These are phyloP conservation scores for Aspergillus sclerotiicarbonarius DNA, from an alignment of 495 filamentous ascomycete species.

Conservation along the genomic window DNA sequence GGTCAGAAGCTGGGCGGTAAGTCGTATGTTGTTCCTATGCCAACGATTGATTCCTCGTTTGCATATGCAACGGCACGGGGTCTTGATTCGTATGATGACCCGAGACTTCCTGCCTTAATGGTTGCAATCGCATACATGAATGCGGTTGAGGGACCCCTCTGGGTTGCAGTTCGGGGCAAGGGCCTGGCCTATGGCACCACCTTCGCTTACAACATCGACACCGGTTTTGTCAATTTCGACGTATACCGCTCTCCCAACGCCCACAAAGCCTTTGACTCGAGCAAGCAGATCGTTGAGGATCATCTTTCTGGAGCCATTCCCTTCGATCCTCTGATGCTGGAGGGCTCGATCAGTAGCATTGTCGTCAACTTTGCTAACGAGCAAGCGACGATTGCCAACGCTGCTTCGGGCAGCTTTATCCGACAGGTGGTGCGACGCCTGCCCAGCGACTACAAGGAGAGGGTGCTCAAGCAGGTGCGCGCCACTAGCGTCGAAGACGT, in stretches of 20 bases:
- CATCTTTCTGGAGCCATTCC: slow-evolving; percentile 56
- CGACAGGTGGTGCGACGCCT: slow-evolving; percentile 74
- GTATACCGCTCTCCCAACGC: slow-evolving; percentile 89
- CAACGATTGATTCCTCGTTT: slow-evolving; percentile 91
- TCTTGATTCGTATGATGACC: slow-evolving; percentile 70
- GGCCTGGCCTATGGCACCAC: slow-evolving; percentile 86
- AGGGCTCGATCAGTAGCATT: slow-evolving; percentile 86
- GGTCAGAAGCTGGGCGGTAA: slow-evolving; percentile 70
- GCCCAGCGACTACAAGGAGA: slow-evolving; percentile 72
- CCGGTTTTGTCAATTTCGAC: slow-evolving; percentile 73
- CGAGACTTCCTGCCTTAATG: slow-evolving; percentile 75
- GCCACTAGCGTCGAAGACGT: slow-evolving; percentile 75
- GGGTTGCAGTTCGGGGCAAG: slow-evolving; percentile 85
- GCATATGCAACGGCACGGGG: slow-evolving; percentile 72
- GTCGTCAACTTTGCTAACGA: slow-evolving; percentile 82
- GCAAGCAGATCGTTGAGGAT: slow-evolving; percentile 69
- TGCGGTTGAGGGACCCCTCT: slow-evolving; percentile 89
- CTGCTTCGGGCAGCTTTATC: slow-evolving; percentile 78
- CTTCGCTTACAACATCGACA: slow-evolving; percentile 72
- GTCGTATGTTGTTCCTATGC: slow-evolving; percentile 82
- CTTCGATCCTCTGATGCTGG: slow-evolving; percentile 79
- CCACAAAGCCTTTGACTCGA: slow-evolving; percentile 78
- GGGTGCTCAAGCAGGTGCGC: slow-evolving; percentile 72
- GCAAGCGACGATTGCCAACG: slow-evolving; percentile 75
- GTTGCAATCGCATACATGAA: slow-evolving; percentile 90